Evolutionary conservation across 305 asterid species (phyloP).

Genomic region (Fraxinus nigra): DNA sequence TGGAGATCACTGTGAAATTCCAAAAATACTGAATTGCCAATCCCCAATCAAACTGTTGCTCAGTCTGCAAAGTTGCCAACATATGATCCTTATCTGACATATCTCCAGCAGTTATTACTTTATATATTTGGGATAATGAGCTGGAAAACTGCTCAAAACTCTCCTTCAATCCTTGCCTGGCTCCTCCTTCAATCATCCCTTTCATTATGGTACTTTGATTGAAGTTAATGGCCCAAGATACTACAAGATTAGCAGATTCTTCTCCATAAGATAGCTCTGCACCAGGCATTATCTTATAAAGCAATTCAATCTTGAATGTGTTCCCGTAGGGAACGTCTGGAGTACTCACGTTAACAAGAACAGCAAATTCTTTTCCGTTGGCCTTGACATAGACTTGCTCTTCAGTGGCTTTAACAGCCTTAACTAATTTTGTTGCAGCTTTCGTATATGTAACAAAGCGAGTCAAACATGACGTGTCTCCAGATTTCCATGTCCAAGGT

Average conservation of each 20-base stretch:
- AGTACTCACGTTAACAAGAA: constrained; percentile 54
- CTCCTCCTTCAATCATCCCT: constrained; percentile 76
- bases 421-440: constrained; percentile 69
- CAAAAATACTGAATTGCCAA: constrained; percentile 54
- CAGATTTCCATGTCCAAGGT: constrained; percentile 66
- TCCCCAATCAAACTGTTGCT: constrained; percentile 51
- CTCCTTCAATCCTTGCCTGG: constrained; percentile 73
- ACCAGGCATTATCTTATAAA: constrained; percentile 64
- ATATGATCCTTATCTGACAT: constrained; percentile 47
- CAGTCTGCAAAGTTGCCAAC: constrained; percentile 49
- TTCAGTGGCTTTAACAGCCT: constrained; percentile 77
- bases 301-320: constrained; percentile 63
- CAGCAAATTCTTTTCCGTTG: constrained; percentile 51
- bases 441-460: constrained; percentile 62
- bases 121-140: constrained; percentile 47
- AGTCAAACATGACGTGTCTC: constrained; percentile 39
- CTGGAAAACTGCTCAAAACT: constrained; percentile 62
- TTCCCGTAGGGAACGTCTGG: constrained; percentile 91
- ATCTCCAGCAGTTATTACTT: constrained; percentile 30
- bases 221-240: constrained; percentile 77
- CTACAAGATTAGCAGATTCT: constrained; percentile 53
- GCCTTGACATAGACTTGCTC: constrained; percentile 65
- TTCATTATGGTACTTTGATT: constrained; percentile 70
- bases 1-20: constrained; percentile 62
- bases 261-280: constrained; percentile 39